Base-by-base conservation (phyloP, 495 filamentous ascomycete species). In the Xylaria venustula region DNA sequence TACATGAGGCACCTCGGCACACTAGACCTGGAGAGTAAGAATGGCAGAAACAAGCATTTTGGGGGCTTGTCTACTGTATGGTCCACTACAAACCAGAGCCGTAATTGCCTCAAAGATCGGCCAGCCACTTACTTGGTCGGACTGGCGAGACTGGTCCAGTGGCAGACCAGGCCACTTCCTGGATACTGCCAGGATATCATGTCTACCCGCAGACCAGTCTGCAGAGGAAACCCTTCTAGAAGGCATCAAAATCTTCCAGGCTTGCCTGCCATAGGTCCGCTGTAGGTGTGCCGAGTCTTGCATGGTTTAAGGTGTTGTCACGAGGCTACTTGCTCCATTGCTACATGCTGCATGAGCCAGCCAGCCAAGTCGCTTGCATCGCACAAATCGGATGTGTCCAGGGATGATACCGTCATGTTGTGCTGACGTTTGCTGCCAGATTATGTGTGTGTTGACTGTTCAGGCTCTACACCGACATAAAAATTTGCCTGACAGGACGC, bases 1-100 rank as follows among this genome's bases (percentile, higher is more conserved):
- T n/a, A n/a, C n/a, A n/a, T n/a, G n/a, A n/a, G n/a, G n/a, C n/a
- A n/a, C n/a, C n/a, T n/a, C n/a, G n/a, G n/a, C n/a, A n/a, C n/a
- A n/a, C n/a, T 34, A 11, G 37, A 15, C 37, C 7, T 40, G 7
- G n/a, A 23, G 37, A 23, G 41, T n/a, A 7, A 7, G 53, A 19
- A 30, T 20, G 40, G 40, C 7, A 55, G 53, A 55, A 55, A 55
- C 40, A 55, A 55, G 53, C 53, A 11, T 55, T n/a, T 55, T 55
- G 15, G 53, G 22, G 52, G 52, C 25, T 30, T 41, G 34, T 5
- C 22, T 9, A 42, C 51, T 42, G 51, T 34, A 34, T 11, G 30
- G 30, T 34, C 30, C 30, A 11, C 30, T 34, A 11, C 30, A 34
- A 45, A 22, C 14, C 7, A 14, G 53, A 41, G 26, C 53, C 53